Evolutionary conservation across 1,284 basidiomycete species (phyloP).

Genomic region (Boletellus sp.): DNA sequence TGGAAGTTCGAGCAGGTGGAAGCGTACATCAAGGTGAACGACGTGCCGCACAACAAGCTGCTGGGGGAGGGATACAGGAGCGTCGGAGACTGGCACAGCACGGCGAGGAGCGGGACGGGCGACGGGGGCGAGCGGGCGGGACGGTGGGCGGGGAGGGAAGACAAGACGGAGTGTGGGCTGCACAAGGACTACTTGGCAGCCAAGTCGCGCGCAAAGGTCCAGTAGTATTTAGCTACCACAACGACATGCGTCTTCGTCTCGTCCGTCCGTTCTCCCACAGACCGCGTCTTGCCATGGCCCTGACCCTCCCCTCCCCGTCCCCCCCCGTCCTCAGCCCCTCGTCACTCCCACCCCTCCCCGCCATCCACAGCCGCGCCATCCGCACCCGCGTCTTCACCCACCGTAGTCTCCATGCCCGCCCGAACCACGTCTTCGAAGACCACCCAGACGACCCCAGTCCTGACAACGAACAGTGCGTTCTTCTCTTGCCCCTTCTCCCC

Average conservation of each 20-base stretch:
- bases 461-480: constrained; percentile 67
- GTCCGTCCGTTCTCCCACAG: background rate
- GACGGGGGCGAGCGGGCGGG: constrained; percentile 84
- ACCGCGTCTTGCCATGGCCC: background rate
- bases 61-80: constrained; percentile 91
- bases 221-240: background rate
- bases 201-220: constrained; percentile 48
- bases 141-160: constrained; percentile 82
- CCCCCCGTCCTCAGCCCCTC: constrained; percentile 13
- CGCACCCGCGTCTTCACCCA: constrained; percentile 65
- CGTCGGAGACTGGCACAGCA: constrained; percentile 97
- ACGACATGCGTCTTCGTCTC: too few relatives aligned
- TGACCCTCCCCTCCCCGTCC: background rate
- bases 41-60: constrained; percentile 87
- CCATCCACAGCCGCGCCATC: constrained; percentile 29
- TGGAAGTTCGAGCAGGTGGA: constrained; percentile 90
- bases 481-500: background rate
- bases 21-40: constrained; percentile 79
- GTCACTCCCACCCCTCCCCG: constrained; percentile 28
- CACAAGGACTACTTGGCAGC: constrained; percentile 83
- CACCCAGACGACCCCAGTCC: constrained; percentile 62
- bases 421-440: constrained; percentile 72
- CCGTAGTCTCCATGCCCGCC: constrained; percentile 61
- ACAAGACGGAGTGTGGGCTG: constrained; percentile 94
- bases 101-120: constrained; percentile 64